Evolutionary conservation across 1,284 basidiomycete genomes (phyloP).

Genomic region (Marasmius fiardii): DNA sequence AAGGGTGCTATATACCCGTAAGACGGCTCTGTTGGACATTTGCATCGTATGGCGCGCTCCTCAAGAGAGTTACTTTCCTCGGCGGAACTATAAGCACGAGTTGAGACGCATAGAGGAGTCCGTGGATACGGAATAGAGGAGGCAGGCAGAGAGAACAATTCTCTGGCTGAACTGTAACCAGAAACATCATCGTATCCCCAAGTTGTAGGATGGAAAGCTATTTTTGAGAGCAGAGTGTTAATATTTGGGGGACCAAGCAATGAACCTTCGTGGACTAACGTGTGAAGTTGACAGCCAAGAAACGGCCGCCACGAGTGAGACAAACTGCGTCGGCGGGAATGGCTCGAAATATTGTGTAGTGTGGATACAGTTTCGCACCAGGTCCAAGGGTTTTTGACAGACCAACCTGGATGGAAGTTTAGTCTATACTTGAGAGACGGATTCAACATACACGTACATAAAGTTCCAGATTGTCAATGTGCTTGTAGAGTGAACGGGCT

Average conservation of each 20-base stretch:
- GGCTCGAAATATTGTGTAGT: conserved; percentile 82
- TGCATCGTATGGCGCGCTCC: no score
- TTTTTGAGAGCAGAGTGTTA: background rate
- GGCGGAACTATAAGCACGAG: no score
- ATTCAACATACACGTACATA: conserved; percentile 39
- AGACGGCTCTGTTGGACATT: no score
- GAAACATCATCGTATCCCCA: conserved; percentile 80
- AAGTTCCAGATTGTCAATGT: conserved; percentile 77
- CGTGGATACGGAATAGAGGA: no score
- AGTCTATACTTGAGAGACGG: no score
- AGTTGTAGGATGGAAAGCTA: conserved; percentile 68
- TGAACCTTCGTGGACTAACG: conserved; percentile 33
- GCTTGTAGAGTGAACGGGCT: conserved; percentile 66
- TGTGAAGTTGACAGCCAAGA: conserved; percentile 75
- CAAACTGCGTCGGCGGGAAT: conserved; percentile 83
- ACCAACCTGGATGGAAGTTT: conserved; percentile 49
- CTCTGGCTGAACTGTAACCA: no score
- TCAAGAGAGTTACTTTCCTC: no score
- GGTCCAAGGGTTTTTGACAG: conserved; percentile 63
- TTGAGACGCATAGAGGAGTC: no score
- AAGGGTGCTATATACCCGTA: no score
- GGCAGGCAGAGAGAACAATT: no score
- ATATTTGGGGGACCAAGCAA: conserved; percentile 1
- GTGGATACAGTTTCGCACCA: conserved; percentile 84
- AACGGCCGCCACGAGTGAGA: conserved; percentile 73